phyloP scores from a whole-genome alignment of 164 flowering plant genomes.

The Euptelea pleiosperma region DNA sequence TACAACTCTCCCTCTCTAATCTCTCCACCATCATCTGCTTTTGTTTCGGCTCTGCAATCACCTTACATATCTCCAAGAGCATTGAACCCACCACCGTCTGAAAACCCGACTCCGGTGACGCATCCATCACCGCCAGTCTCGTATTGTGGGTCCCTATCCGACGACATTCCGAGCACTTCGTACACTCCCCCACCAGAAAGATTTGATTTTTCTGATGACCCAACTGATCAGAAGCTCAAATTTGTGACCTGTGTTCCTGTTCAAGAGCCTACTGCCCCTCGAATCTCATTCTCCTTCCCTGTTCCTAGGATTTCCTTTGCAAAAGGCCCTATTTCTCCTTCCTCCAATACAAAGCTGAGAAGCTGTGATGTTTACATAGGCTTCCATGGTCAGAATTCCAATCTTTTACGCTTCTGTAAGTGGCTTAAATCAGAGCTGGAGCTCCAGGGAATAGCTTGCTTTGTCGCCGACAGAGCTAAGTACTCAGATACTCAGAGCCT shows the following conservation, averaged over 20 bases:
- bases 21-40: conserved; percentile 87
- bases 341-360: conserved; percentile 65
- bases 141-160: conserved; percentile 54
- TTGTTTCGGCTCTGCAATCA: conserved; percentile 84
- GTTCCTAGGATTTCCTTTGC: conserved; percentile 73
- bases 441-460: conserved; percentile 85
- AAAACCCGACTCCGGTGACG: conserved; percentile 15
- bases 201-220: conserved; percentile 58
- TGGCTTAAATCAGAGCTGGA: conserved; percentile 94
- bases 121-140: conserved; percentile 49
- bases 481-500: conserved; percentile 79
- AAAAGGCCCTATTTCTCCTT: conserved; percentile 63
- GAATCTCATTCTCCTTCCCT: conserved; percentile 80
- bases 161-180: conserved; percentile 84
- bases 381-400: conserved; percentile 67
- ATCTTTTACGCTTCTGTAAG: conserved; percentile 64
- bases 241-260: conserved; percentile 41
- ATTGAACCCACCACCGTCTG: conserved; percentile 20
- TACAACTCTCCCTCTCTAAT: conserved; percentile 67
- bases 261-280: conserved; percentile 42
- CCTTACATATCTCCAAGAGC: conserved; percentile 90
- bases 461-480: conserved; percentile 78
- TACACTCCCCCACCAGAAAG: conserved; percentile 87
- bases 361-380: conserved; percentile 95
- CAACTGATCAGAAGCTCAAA: conserved; percentile 42